Evolutionary conservation across 2,329 filamentous ascomycete genomes (phyloP).

Genomic region (Hortaea werneckii): DNA sequence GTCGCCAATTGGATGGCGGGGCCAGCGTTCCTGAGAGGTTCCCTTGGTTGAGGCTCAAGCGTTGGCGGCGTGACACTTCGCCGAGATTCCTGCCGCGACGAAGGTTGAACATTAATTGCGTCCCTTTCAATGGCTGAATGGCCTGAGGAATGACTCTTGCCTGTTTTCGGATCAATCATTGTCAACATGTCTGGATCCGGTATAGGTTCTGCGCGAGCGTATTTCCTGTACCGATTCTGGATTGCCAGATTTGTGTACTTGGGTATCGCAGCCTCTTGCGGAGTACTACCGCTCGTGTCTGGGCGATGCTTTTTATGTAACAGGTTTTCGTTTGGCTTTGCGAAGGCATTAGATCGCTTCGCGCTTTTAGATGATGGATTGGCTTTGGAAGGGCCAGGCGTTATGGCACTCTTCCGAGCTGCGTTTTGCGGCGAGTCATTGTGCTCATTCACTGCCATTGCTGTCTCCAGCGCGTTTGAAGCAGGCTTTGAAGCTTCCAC

Average conservation of each 20-base stretch:
- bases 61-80: neutral
- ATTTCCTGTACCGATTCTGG: conserved; percentile 15
- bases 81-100: neutral
- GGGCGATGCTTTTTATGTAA: conserved; percentile 7
- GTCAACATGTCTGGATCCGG: conserved; percentile 18
- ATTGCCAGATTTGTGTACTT: conserved; percentile 14
- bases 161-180: conserved; percentile 22
- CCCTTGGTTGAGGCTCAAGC: no score
- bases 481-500: neutral
- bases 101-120: neutral
- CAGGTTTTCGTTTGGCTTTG: conserved; percentile 1
- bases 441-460: neutral
- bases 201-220: conserved; percentile 15
- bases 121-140: neutral
- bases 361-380: neutral
- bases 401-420: neutral
- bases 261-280: conserved; percentile 11
- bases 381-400: neutral
- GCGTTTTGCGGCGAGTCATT: neutral
- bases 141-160: conserved; percentile 8
- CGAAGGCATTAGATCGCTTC: neutral
- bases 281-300: conserved; percentile 13
- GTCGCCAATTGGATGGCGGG: neutral
- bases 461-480: neutral
- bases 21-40: neutral